Evolutionary conservation across 352 stramenopile species (phyloP).

Genomic region (Phytophthora vignae): DNA sequence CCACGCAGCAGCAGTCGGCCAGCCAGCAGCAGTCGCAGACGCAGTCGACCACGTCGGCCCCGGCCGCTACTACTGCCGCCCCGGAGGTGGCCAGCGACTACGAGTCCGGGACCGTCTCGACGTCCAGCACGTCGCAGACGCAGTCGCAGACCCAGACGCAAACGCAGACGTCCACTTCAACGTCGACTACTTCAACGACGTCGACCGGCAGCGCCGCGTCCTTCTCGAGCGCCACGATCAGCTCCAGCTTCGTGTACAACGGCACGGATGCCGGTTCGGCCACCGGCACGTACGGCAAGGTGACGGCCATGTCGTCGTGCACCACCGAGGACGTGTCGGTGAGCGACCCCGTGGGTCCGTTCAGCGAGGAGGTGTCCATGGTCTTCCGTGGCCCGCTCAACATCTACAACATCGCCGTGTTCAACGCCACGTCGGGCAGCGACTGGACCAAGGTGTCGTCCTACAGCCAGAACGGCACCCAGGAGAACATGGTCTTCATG

Average conservation of each 20-base stretch:
- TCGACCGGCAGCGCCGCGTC: slow-evolving; percentile 34
- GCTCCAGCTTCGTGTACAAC: slow-evolving; percentile 51
- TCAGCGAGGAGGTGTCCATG: slow-evolving; percentile 60
- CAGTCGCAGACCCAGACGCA: slow-evolving; percentile 11
- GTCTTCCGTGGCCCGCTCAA: slow-evolving; percentile 63
- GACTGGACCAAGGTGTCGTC: slow-evolving; percentile 54
- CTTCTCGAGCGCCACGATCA: slow-evolving; percentile 44
- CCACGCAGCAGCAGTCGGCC: slow-evolving; percentile 9
- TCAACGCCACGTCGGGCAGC: slow-evolving; percentile 33
- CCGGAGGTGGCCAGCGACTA: slow-evolving; percentile 39
- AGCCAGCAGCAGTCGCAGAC: background rate
- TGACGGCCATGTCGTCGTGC: slow-evolving; percentile 46
- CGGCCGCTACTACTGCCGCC: slow-evolving; percentile 17
- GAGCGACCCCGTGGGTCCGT: slow-evolving; percentile 48
- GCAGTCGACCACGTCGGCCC: slow-evolving; percentile 22
- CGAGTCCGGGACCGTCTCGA: slow-evolving; percentile 27
- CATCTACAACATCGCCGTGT: slow-evolving; percentile 68
- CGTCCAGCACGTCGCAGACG: slow-evolving; percentile 16
- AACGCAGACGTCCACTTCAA: slow-evolving; percentile 14
- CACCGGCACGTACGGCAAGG: slow-evolving; percentile 52
- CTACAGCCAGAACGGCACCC: slow-evolving; percentile 41
- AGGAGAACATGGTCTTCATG: slow-evolving; percentile 62
- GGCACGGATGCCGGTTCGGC: slow-evolving; percentile 43
- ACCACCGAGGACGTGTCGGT: slow-evolving; percentile 44
- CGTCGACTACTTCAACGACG: slow-evolving; percentile 5